phyloP scores from a whole-genome alignment of 2,329 filamentous ascomycete species.

The Phyllosticta citrichinensis region DNA sequence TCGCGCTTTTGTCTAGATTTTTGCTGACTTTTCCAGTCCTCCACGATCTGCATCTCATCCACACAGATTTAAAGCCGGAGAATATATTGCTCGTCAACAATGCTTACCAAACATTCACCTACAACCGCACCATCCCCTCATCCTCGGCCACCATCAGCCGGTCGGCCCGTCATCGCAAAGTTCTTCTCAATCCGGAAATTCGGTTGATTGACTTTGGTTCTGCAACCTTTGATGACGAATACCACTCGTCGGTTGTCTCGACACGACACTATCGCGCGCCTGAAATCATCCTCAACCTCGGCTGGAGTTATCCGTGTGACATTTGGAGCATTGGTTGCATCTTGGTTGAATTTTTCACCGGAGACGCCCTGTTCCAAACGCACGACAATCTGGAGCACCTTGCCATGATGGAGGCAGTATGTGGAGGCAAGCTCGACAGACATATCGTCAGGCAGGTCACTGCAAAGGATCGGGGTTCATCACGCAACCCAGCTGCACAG shows the following conservation, averaged over 20 bases:
- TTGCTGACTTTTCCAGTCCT: slow-evolving; percentile 50
- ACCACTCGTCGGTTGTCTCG: slow-evolving; percentile 58
- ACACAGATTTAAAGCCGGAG: slow-evolving; percentile 67
- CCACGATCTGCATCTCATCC: slow-evolving; percentile 93
- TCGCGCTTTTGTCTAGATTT: not conserved
- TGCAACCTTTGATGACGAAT: slow-evolving; percentile 59
- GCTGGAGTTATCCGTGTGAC: slow-evolving; percentile 59
- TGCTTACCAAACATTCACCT: slow-evolving; percentile 58
- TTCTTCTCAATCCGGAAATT: slow-evolving; percentile 56
- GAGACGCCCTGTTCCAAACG: slow-evolving; percentile 58
- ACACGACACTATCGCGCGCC: slow-evolving; percentile 57
- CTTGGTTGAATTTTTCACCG: slow-evolving; percentile 58
- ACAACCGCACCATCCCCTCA: slow-evolving; percentile 56
- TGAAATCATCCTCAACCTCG: slow-evolving; percentile 57
- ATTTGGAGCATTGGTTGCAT: slow-evolving; percentile 63
- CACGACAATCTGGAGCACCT: slow-evolving; percentile 60
- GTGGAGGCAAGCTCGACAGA: slow-evolving; percentile 45
- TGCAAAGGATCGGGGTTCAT: slow-evolving; percentile 37
- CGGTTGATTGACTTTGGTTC: slow-evolving; percentile 59
- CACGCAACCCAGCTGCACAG: slow-evolving; percentile 45
- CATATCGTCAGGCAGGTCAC: slow-evolving; percentile 45
- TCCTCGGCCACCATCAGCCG: slow-evolving; percentile 49
- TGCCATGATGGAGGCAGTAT: slow-evolving; percentile 59
- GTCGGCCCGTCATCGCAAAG: slow-evolving; percentile 51
- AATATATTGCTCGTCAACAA: slow-evolving; percentile 58